Conservation (phyloP, 2,329 filamentous ascomycete species). For the Trichophaea hybrida region DNA sequence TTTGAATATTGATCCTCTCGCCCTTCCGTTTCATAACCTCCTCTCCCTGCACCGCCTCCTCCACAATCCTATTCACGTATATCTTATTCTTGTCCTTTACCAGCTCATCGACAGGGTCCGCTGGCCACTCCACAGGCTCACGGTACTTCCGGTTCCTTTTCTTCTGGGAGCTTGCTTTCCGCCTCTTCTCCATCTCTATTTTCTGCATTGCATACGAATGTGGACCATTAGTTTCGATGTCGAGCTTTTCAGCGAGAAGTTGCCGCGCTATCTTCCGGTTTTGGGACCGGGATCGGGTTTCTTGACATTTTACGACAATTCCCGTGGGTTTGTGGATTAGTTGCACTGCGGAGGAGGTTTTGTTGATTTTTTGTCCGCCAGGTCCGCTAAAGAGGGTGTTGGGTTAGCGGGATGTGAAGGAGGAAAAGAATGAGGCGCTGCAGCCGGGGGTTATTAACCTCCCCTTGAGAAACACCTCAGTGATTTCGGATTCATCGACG, state of each 20-base stretch:
- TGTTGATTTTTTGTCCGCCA: constrained; percentile 97
- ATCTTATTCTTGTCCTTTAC: background rate
- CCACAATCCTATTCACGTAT: background rate
- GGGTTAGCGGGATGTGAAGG: background rate
- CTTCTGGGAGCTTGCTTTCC: background rate
- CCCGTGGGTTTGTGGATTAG: constrained; percentile 81
- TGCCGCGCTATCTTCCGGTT: constrained; percentile 75
- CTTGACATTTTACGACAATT: constrained; percentile 86
- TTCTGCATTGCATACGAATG: background rate
- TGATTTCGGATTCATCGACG: constrained; percentile 65
- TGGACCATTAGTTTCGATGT: constrained; percentile 54
- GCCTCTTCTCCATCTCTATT: background rate
- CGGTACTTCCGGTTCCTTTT: constrained; percentile 2
- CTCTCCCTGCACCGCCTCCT: background rate
- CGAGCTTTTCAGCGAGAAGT: constrained; percentile 62
- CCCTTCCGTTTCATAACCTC: background rate
- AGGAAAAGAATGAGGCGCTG: background rate
- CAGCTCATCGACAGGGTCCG: background rate
- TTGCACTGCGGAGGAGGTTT: constrained; percentile 90
- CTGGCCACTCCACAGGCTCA: background rate
- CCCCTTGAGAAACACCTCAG: constrained; percentile 77
- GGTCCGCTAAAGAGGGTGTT: constrained; percentile 48
- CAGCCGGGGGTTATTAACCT: constrained; percentile 14
- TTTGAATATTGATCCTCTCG: background rate
- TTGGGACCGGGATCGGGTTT: constrained; percentile 69